Evolutionary conservation across 805 yeast genomes (phyloP).

Genomic region (Candida sakaeoensis): DNA sequence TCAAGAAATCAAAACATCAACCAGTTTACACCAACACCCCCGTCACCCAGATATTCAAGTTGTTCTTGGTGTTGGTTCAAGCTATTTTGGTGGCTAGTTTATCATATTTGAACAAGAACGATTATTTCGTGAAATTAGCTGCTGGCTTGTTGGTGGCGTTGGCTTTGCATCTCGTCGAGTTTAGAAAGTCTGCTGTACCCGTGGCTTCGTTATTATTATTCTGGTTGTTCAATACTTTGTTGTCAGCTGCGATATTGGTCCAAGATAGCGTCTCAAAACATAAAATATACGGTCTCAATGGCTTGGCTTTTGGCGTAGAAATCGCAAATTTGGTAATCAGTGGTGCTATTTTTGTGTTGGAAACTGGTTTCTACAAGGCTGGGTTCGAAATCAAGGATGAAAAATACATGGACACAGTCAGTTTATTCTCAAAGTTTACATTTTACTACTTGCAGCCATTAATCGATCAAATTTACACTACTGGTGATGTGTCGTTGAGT

Average conservation of each 20-base stretch:
- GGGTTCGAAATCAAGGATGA: constrained; percentile 22
- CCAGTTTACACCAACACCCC: constrained; percentile 13
- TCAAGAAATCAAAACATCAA: constrained; percentile 15
- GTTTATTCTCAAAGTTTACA: constrained; percentile 20
- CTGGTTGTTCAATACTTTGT: constrained; percentile 25
- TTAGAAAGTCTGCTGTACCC: constrained; percentile 34
- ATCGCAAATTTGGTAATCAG: constrained; percentile 13
- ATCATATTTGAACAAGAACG: constrained; percentile 1
- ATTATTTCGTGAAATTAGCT: constrained; percentile 5
- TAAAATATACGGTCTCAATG: constrained; percentile 15
- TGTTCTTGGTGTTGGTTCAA: constrained; percentile 17
- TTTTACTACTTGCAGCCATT: constrained; percentile 27
- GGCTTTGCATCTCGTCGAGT: constrained; percentile 45
- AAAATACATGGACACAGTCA: constrained; percentile 19
- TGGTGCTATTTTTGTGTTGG: constrained; percentile 15
- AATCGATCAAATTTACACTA: constrained; percentile 20
- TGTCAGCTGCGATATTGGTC: constrained; percentile 13
- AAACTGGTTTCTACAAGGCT: constrained; percentile 17
- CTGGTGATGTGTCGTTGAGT: constrained; percentile 23
- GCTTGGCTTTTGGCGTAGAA: constrained; percentile 13
- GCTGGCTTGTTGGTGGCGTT: constrained; percentile 19
- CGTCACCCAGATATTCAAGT: constrained; percentile 13
- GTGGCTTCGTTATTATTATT: constrained; percentile 36
- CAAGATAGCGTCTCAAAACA: constrained; percentile 19
- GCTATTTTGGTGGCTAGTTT: constrained; percentile 2